Percentiles rank a stretch among this genome's conserved stretches.
Evolutionary conservation across 2,329 filamentous ascomycete genomes (phyloP).

Genomic region (Scedosporium dehoogii): DNA sequence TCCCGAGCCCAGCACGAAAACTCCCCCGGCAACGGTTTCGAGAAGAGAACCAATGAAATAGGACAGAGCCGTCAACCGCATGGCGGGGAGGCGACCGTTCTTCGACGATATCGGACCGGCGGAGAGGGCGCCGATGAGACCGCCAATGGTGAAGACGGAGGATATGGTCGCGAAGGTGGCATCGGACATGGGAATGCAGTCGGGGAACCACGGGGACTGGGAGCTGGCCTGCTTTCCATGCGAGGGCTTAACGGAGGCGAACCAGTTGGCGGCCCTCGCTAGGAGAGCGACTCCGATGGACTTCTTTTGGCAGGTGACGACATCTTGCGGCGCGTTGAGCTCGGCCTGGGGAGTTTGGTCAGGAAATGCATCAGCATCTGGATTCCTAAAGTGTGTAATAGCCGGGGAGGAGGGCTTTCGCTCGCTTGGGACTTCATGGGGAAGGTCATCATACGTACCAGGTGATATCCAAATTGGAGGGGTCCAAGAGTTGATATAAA

Average conservation of each 20-base stretch:
- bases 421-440: too few relatives aligned
- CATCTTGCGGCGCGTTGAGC: slow-evolving; percentile 88
- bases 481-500: slow-evolving; percentile 73
- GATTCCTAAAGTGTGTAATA: slow-evolving; percentile 8
- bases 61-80: slow-evolving; percentile 67
- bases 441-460: slow-evolving; percentile 43
- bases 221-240: slow-evolving; percentile 14
- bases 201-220: slow-evolving; percentile 35
- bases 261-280: slow-evolving; percentile 17
- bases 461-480: slow-evolving; percentile 87
- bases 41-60: slow-evolving; percentile 67
- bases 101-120: slow-evolving; percentile 71
- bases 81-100: slow-evolving; percentile 64
- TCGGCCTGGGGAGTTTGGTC: slow-evolving; percentile 53
- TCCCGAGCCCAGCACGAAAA: slow-evolving; percentile 60
- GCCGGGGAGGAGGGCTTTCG: background rate
- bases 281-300: slow-evolving; percentile 22
- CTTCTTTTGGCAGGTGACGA: slow-evolving; percentile 71
- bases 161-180: slow-evolving; percentile 77
- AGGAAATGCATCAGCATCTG: background rate
- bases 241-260: slow-evolving; percentile 16
- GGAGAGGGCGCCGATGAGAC: slow-evolving; percentile 70
- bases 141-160: slow-evolving; percentile 85
- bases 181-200: slow-evolving; percentile 83
- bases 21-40: slow-evolving; percentile 61